A percentile compares a stretch with the other conserved stretches of the same genome.
phyloP scores from a whole-genome alignment of 2,329 filamentous ascomycete genomes.

The Fusarium equiseti region DNA sequence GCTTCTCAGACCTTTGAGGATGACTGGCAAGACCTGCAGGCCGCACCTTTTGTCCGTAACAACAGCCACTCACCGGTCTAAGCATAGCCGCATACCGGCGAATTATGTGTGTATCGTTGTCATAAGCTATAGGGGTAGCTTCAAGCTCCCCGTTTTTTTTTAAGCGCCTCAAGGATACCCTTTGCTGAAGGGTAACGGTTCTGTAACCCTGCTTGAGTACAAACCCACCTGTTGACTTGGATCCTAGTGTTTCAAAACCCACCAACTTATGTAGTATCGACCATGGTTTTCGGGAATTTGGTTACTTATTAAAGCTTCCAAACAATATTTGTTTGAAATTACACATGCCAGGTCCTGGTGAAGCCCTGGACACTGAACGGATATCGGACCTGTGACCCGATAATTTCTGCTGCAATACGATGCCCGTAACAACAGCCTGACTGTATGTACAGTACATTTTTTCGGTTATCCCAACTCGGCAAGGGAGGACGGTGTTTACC shows the following conservation, averaged over 20 bases:
- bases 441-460: constrained; percentile 4
- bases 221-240: constrained; percentile 28
- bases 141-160: constrained; percentile 38
- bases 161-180: constrained; percentile 37
- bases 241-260: constrained; percentile 26
- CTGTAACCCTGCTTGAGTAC: constrained; percentile 33
- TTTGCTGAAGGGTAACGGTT: constrained; percentile 28
- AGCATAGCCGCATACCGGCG: constrained; percentile 5
- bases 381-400: constrained; percentile 11
- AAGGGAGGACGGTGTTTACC: constrained; percentile 31
- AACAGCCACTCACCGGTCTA: constrained; percentile 13
- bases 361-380: constrained; percentile 1
- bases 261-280: background rate
- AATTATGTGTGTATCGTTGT: background rate
- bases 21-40: background rate
- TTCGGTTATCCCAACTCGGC: background rate
- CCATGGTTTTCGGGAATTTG: background rate
- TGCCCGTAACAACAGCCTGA: background rate
- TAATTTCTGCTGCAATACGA: background rate
- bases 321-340: constrained; percentile 11
- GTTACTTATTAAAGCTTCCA: background rate
- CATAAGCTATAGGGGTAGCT: constrained; percentile 10
- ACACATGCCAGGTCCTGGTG: background rate
- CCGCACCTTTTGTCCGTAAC: background rate
- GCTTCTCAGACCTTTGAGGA: background rate